phyloP scores from a whole-genome alignment of 108 stramenopile genomes.

The Cyclotella sp. region DNA sequence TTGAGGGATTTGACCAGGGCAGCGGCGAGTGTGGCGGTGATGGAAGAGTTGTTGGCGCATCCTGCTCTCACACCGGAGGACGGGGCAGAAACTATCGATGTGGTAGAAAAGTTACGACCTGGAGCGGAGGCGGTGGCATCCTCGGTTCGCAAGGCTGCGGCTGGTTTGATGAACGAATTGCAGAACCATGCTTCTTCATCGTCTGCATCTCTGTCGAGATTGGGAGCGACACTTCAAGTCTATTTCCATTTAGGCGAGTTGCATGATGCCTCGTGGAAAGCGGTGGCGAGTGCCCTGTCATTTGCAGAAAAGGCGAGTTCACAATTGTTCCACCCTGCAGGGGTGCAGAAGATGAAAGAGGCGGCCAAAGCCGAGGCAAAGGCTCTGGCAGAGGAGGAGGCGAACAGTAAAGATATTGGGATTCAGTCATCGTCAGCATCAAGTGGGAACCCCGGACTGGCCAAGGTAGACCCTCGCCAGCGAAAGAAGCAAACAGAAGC shows the following conservation, averaged over 20 bases:
- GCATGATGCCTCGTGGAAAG: slow-evolving; percentile 81
- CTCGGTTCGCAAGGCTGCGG: slow-evolving; percentile 68
- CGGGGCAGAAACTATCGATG: slow-evolving; percentile 49
- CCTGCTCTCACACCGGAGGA: slow-evolving; percentile 46
- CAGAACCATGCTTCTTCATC: slow-evolving; percentile 50
- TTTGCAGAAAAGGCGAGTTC: slow-evolving; percentile 58
- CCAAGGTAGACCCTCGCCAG: slow-evolving; percentile 55
- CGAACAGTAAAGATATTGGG: slow-evolving; percentile 48
- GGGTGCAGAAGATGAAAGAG: slow-evolving; percentile 48
- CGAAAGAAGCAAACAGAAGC: slow-evolving; percentile 70
- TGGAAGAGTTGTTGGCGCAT: slow-evolving; percentile 74
- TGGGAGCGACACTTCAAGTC: slow-evolving; percentile 86
- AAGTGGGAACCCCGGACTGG: slow-evolving; percentile 21
- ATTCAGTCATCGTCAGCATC: slow-evolving; percentile 34
- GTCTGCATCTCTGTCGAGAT: slow-evolving; percentile 41
- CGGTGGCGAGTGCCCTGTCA: slow-evolving; percentile 63
- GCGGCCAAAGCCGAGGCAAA: slow-evolving; percentile 45
- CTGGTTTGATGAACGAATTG: slow-evolving; percentile 62
- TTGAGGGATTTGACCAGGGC: slow-evolving; percentile 83
- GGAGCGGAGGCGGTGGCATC: slow-evolving; percentile 30
- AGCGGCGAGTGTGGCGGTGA: slow-evolving; percentile 77
- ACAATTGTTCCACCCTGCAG: slow-evolving; percentile 46
- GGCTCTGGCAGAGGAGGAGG: slow-evolving; percentile 54
- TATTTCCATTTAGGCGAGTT: slow-evolving; percentile 87
- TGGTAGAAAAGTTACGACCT: slow-evolving; percentile 63